Evolutionary conservation across 2,329 filamentous ascomycete genomes (phyloP).

Genomic region (Paecilomyces sp.): DNA sequence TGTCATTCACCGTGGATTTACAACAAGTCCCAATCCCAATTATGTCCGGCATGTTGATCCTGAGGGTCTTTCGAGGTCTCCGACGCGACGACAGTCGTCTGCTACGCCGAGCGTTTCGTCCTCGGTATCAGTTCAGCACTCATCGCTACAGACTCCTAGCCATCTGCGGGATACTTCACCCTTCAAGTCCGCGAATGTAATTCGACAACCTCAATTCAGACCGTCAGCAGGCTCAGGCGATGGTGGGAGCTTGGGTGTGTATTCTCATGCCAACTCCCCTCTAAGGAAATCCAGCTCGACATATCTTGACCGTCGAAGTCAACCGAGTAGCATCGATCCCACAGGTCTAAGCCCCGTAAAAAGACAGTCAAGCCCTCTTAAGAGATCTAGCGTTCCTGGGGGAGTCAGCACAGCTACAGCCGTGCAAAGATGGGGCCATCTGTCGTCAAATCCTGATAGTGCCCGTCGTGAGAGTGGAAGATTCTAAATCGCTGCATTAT

Average conservation of each 20-base stretch:
- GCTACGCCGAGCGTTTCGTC: constrained; percentile 4
- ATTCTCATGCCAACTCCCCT: constrained; percentile 72
- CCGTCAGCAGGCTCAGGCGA: constrained; percentile 42
- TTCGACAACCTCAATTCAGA: constrained; percentile 50
- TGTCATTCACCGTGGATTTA: constrained; percentile 67
- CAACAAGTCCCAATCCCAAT: constrained; percentile 74
- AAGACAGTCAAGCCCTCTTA: constrained; percentile 34
- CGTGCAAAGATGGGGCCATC: constrained; percentile 26
- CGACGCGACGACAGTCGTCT: constrained; percentile 10
- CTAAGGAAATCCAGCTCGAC: constrained; percentile 68
- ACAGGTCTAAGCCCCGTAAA: constrained; percentile 30
- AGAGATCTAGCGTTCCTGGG: constrained; percentile 34
- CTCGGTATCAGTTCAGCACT: constrained; percentile 18
- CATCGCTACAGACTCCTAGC: constrained; percentile 31
- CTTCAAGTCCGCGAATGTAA: constrained; percentile 33
- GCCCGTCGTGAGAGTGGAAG: constrained; percentile 21
- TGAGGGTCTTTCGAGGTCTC: constrained; percentile 42
- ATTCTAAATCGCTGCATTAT: constrained; percentile 11
- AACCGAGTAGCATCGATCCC: constrained; percentile 31
- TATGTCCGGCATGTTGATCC: constrained; percentile 68
- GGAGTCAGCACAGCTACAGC: constrained; percentile 24
- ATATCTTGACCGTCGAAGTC: constrained; percentile 39
- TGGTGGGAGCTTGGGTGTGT: constrained; percentile 75
- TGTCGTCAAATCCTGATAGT: constrained; percentile 10
- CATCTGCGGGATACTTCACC: constrained; percentile 44